Evolutionary conservation across 2,329 filamentous ascomycete species (phyloP).

Genomic region (Leptographium wingfieldii): DNA sequence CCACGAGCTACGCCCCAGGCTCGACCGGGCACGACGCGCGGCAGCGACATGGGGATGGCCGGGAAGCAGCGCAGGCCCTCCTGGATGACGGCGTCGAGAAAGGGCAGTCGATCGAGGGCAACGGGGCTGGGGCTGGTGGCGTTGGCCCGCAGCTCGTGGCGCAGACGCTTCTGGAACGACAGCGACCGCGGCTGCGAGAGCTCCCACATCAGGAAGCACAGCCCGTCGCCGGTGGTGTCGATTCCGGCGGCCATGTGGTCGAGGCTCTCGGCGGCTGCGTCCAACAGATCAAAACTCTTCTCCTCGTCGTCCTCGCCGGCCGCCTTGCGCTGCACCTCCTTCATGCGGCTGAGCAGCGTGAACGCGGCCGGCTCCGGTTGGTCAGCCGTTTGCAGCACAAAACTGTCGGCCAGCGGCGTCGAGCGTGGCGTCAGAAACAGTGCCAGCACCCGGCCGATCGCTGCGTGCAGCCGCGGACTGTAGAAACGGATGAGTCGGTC

Average conservation of each 20-base stretch:
- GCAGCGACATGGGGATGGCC: slow-evolving; percentile 55
- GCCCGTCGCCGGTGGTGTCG: slow-evolving; percentile 56
- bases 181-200: slow-evolving; percentile 47
- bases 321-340: slow-evolving; percentile 29
- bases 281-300: slow-evolving; percentile 31
- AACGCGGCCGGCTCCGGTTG: slow-evolving; percentile 35
- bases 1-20: neutral
- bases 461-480: slow-evolving; percentile 35
- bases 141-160: slow-evolving; percentile 31
- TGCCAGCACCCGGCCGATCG: slow-evolving; percentile 30
- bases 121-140: slow-evolving; percentile 3
- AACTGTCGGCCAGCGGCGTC: slow-evolving; percentile 45
- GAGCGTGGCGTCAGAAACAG: slow-evolving; percentile 40
- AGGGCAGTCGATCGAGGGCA: slow-evolving; percentile 37
- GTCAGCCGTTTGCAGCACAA: slow-evolving; percentile 40
- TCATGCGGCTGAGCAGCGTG: slow-evolving; percentile 46
- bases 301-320: slow-evolving; percentile 6
- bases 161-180: slow-evolving; percentile 37
- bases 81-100: slow-evolving; percentile 49
- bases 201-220: slow-evolving; percentile 62
- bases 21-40: slow-evolving; percentile 39
- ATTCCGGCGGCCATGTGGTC: slow-evolving; percentile 63
- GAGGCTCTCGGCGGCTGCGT: slow-evolving; percentile 54
- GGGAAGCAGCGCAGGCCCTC: slow-evolving; percentile 52
- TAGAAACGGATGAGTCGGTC: slow-evolving; percentile 50